A percentile compares a stretch with the other conserved stretches of the same genome.
phyloP scores from a whole-genome alignment of 768 basidiomycete species.

The Lactifluus subvellereus region DNA sequence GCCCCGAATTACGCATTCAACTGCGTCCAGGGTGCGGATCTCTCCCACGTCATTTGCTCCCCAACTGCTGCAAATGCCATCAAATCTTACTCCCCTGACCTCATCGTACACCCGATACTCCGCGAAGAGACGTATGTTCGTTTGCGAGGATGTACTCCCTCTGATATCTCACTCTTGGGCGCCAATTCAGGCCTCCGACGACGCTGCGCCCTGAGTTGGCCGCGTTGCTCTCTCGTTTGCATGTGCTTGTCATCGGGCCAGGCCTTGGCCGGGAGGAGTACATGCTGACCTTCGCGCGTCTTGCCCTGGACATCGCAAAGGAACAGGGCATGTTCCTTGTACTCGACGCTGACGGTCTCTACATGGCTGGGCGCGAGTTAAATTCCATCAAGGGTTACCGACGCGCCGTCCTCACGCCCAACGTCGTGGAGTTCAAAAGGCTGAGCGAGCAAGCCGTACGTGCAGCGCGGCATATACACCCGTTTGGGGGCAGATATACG shows the following conservation, averaged over 20 bases:
- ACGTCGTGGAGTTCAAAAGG: constrained; percentile 87
- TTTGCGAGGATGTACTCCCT: neutral
- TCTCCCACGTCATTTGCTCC: constrained; percentile 96
- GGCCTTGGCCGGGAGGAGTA: constrained; percentile 87
- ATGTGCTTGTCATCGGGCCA: constrained; percentile 90
- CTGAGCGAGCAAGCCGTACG: constrained; percentile 67
- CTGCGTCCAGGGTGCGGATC: constrained; percentile 68
- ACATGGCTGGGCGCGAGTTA: constrained; percentile 71
- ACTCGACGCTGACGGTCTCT: constrained; percentile 90
- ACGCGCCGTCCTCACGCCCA: constrained; percentile 87
- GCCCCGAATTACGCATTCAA: constrained; percentile 1
- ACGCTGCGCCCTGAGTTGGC: constrained; percentile 48
- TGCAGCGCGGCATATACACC: constrained; percentile 1
- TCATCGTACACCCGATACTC: constrained; percentile 95
- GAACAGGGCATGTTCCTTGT: constrained; percentile 78
- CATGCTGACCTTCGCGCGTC: constrained; percentile 79
- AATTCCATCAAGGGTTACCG: constrained; percentile 76
- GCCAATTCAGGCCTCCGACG: constrained; percentile 39
- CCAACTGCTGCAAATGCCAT: constrained; percentile 89
- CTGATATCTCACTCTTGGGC: constrained; percentile 2
- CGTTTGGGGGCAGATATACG: neutral
- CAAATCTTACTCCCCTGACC: constrained; percentile 94
- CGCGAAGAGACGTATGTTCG: constrained; percentile 54
- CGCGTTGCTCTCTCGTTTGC: constrained; percentile 75
- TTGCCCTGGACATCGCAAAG: constrained; percentile 70